Percentiles rank a stretch among this genome's conserved stretches.
These are phyloP conservation scores for Xylariomycetidae sp. DNA, from an alignment of 2,329 filamentous ascomycete genomes.

Conservation along the genomic window DNA sequence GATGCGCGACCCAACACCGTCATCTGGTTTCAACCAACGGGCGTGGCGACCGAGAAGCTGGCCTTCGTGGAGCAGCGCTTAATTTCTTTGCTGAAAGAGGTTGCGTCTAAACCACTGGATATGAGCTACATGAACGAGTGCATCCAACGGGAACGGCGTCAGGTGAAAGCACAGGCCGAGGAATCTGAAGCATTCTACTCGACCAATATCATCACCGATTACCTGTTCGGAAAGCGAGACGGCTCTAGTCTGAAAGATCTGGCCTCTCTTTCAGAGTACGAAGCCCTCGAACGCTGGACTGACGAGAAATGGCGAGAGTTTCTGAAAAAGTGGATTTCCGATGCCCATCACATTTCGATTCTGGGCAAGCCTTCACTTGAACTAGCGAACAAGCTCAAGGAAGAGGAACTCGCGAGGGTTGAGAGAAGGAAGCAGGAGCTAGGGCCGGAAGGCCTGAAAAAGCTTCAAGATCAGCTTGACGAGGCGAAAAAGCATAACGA, in stretches of 20 bases:
- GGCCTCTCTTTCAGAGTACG: conserved; percentile 51
- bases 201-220: conserved; percentile 82
- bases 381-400: conserved; percentile 74
- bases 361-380: conserved; percentile 79
- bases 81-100: conserved; percentile 75
- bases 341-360: conserved; percentile 81
- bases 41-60: conserved; percentile 82
- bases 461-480: conserved; percentile 69
- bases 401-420: conserved; percentile 71
- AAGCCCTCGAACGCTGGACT: conserved; percentile 69
- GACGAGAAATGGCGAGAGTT: conserved; percentile 81
- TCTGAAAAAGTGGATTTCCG: conserved; percentile 74
- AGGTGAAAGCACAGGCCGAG: conserved; percentile 79
- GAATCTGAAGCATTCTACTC: conserved; percentile 75
- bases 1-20: conserved; percentile 76
- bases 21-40: conserved; percentile 79
- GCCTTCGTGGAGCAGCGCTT: conserved; percentile 78
- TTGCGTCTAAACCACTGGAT: conserved; percentile 73
- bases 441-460: conserved; percentile 73
- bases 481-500: conserved; percentile 85
- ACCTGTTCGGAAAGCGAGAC: conserved; percentile 80
- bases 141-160: conserved; percentile 71
- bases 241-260: conserved; percentile 67
- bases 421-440: conserved; percentile 72
- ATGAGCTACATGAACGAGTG: conserved; percentile 89